Evolutionary conservation across 768 basidiomycete genomes (phyloP), one percentile per base, ranked within the genome.

Genomic region (Podaxis sp.): DNA sequence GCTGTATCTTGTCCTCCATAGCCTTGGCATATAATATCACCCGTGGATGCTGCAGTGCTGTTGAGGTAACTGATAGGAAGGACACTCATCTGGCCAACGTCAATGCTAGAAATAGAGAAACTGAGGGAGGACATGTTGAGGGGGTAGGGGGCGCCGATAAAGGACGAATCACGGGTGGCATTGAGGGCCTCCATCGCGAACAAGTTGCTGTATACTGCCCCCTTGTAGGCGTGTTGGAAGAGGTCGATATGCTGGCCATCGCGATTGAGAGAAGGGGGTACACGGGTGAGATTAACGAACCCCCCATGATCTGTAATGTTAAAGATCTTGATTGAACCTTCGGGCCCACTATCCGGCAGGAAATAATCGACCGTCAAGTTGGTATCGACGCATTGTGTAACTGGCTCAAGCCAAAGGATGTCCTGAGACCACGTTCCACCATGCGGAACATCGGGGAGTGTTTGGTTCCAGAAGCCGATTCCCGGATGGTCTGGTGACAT

Each of bases 331-430:
- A 46, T 19, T 17, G 17, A 6, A n/a, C 15, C 7, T 7, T 1
- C 42, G 2, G 42, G 42, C 42, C 42, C 42, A 9, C 19, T 2
- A 3, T n/a, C 44, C 6, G 17, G 17, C 44, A 46, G 7, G 17
- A 46, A 8, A 17, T 46, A 46, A 15, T 46, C 44, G 9, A 70
- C 17, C 3, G 70, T 71, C 24, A 71, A 26, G 55, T 70, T 71
- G 3, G 68, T 66, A 38, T 71, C 63, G 55, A 68, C 65, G n/a
- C 69, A 71, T n/a, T 53, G 12, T 3, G 70, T 66, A 13, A 67
- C 66, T 7, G 70, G 70, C 53, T 71, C 68, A 36, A 70, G 60
- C 69, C 70, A 71, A 13, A 71, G 54, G 30, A 71, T 44, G 5
- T 71, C 69, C 26, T 69, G 65, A 8, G 67, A 67, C 70, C 70